Evolutionary conservation across 352 stramenopile species (phyloP), one percentile per base, ranked within the genome.

Genomic region (Plasmopara viticola): DNA sequence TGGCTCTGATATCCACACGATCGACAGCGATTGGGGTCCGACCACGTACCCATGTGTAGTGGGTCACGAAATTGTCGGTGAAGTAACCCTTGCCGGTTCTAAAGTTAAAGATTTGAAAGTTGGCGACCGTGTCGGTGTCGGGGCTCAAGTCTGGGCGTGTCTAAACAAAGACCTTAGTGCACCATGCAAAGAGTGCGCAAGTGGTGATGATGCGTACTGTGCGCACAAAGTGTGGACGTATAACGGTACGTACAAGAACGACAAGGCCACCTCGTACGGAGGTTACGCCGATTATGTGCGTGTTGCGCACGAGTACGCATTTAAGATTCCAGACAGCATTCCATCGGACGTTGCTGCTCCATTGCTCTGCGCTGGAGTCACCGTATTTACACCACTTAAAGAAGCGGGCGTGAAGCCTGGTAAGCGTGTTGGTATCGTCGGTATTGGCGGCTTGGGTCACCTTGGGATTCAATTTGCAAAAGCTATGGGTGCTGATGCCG

Each of bases 361-460:
- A 1, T 44, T 61, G 30, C 9, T 65, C 46, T 60, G 51, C 17
- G 51, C 57, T 12, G 55, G 55, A 9, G 48, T 46, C 18, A 61
- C 54, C 1, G 54, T 61, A 25, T 61, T 56, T 48, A 55, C 37
- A 44, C 54, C 54, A 28, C 44, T 94, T 42, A 74, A 71, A 60
- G 60, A 78, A 44, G 71, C 50, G 6, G 68, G 66, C 38, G 66
- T 84, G 7, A 63, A 83, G 57, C 35, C 49, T 2, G 74, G 72
- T 28, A 59, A 80, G 43, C 77, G 68, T 18, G 68, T 96, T 5
- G 86, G 68, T 28, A 61, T 96, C 10, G 64, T 87, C 3, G 87
- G 87, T 15, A 84, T 95, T 44, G 87, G 87, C 13, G 87, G 87
- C 8, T 64, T 96, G 20, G 86, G 86, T 25, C 87, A 96, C 58